Conservation (phyloP, 176 grass and related monocot genomes). For the Musa itinerans region DNA sequence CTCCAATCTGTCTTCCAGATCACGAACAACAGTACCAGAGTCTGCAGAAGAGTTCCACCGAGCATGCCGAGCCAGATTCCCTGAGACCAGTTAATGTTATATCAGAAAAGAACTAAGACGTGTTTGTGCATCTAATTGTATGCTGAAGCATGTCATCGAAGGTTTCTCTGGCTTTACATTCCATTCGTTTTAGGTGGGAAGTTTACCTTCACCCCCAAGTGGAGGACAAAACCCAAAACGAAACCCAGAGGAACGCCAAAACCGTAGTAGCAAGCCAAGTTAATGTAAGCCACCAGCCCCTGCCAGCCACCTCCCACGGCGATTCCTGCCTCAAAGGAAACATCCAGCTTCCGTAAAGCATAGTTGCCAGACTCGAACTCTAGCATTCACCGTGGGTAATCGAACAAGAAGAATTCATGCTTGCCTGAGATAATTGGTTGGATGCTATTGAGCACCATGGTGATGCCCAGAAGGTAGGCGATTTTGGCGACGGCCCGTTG, state of each 20-base stretch:
- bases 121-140: neutral
- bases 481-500: slow-evolving; percentile 31
- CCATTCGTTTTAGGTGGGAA: neutral
- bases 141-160: neutral
- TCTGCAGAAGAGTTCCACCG: slow-evolving; percentile 28
- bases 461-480: slow-evolving; percentile 29
- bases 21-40: slow-evolving; percentile 28
- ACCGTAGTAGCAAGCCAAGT: slow-evolving; percentile 48
- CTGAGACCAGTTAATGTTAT: neutral
- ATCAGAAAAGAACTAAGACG: neutral
- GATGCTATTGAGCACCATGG: slow-evolving; percentile 68
- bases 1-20: slow-evolving; percentile 15
- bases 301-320: slow-evolving; percentile 62
- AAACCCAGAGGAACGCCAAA: slow-evolving; percentile 40
- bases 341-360: neutral
- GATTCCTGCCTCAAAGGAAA: slow-evolving; percentile 23
- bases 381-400: neutral
- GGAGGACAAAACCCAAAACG: slow-evolving; percentile 35
- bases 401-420: neutral
- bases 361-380: neutral
- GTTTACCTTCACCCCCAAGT: slow-evolving; percentile 38
- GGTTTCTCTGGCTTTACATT: neutral
- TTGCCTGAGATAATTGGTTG: slow-evolving; percentile 49
- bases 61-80: slow-evolving; percentile 62
- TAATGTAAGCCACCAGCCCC: slow-evolving; percentile 56